Conservation (phyloP, 2,329 filamentous ascomycete genomes). For the Colletotrichum sp. region DNA sequence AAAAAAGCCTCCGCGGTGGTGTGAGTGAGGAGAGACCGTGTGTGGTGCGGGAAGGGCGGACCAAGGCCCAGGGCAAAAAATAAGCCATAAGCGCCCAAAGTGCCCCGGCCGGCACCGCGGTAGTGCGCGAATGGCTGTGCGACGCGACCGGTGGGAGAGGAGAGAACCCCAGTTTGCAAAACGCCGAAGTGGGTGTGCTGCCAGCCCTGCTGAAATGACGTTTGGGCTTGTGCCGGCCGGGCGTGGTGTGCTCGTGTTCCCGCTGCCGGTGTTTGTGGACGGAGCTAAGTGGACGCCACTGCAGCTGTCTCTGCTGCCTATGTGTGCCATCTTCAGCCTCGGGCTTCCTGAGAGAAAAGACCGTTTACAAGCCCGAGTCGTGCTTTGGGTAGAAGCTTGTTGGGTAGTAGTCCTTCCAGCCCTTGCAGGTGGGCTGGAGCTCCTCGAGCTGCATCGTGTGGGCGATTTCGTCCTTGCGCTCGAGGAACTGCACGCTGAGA, state of each 20-base stretch:
- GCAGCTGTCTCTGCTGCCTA: background rate
- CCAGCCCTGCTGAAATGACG: background rate
- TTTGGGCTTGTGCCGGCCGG: background rate
- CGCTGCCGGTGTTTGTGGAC: background rate
- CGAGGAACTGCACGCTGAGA: slow-evolving; percentile 58
- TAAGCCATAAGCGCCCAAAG: background rate
- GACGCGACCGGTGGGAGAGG: background rate
- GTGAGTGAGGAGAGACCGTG: background rate
- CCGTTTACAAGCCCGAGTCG: slow-evolving; percentile 23
- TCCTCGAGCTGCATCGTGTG: slow-evolving; percentile 10
- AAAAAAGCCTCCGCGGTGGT: background rate
- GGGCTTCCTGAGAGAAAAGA: background rate
- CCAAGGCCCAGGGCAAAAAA: background rate
- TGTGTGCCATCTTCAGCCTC: background rate
- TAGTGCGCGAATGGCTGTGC: background rate
- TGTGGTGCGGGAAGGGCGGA: background rate
- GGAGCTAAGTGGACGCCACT: background rate
- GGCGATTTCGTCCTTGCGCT: slow-evolving; percentile 27
- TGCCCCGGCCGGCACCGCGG: background rate
- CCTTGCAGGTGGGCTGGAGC: slow-evolving; percentile 20
- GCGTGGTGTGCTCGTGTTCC: slow-evolving; percentile 7
- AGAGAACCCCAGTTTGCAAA: background rate
- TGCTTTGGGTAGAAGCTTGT: slow-evolving; percentile 16
- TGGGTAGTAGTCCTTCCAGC: slow-evolving; percentile 23
- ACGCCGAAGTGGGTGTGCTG: background rate